Percentiles rank a stretch among this genome's conserved stretches.
Conservation (phyloP, 768 basidiomycete genomes). For the Megacollybia marginata region DNA sequence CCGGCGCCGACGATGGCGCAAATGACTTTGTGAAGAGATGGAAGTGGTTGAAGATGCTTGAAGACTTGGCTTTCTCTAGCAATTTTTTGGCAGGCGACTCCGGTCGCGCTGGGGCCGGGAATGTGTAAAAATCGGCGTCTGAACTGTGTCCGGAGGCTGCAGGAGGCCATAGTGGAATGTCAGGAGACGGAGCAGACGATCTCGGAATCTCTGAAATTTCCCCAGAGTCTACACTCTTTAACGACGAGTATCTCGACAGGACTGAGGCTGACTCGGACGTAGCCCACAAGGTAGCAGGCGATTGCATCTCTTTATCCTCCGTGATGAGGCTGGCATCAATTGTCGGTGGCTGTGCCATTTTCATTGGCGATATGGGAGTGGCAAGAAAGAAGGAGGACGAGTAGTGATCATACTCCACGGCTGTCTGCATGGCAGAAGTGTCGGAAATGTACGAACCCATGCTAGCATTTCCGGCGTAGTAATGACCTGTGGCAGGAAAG, state of each 20-base stretch:
- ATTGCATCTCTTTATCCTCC: slow-evolving; percentile 42
- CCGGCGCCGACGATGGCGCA: not conserved
- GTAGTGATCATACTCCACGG: slow-evolving; percentile 59
- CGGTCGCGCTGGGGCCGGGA: slow-evolving; percentile 27
- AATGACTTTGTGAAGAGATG: not conserved
- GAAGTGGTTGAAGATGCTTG: not conserved
- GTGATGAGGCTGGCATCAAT: too few species aligned
- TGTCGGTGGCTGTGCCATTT: slow-evolving; percentile 10
- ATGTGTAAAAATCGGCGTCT: slow-evolving; percentile 22
- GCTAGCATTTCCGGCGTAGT: slow-evolving; percentile 37
- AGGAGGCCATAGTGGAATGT: slow-evolving; percentile 24
- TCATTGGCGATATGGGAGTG: slow-evolving; percentile 26
- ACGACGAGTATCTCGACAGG: slow-evolving; percentile 36
- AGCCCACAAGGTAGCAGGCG: slow-evolving; percentile 22
- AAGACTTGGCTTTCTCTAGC: slow-evolving; percentile 20
- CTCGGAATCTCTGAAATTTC: slow-evolving; percentile 25
- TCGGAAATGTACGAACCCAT: slow-evolving; percentile 38
- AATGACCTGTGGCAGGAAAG: slow-evolving; percentile 34
- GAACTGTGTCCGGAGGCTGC: slow-evolving; percentile 31
- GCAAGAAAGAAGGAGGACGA: slow-evolving; percentile 47
- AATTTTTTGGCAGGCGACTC: slow-evolving; percentile 14
- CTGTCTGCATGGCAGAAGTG: slow-evolving; percentile 69
- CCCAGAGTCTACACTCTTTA: slow-evolving; percentile 23
- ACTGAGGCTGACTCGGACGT: too few species aligned
- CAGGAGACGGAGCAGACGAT: slow-evolving; percentile 25